Base-by-base conservation (phyloP, 2,329 filamentous ascomycete species). In the Corynespora cassiicola region DNA sequence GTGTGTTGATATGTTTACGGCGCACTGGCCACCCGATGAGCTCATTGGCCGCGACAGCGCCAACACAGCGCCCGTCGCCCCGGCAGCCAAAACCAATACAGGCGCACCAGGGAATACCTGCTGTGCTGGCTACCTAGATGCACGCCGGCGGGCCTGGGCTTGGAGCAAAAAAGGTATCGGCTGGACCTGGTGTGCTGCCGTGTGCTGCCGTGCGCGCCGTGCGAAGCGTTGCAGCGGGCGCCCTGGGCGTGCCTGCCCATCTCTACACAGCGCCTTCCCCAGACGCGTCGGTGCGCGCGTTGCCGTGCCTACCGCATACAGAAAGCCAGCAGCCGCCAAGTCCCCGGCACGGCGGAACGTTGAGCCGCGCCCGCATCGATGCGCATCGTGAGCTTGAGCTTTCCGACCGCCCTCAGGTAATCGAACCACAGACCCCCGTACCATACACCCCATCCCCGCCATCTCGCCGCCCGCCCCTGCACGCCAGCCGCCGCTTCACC, bases 61-160 rank as follows among this genome's bases (percentile, higher is more conserved):
- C 53, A 59, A 46, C 57, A 54, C 58, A 50, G 56, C 51, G 45
- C 52, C 27, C 52, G 48, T 65, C 58, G 45, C 57, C 61, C 47
- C 41, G 50, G 59, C 63, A 65, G 63, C 63, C n/a, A n/a, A n/a
- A n/a, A n/a, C n/a, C n/a, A n/a, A 18, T 12, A 14, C 31, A 23
- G 20, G 20, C n/a, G 17, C 7, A 19, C 12, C n/a, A 12, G 28
- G 6, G 17, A 3, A 31, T 31, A 18, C 7, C 17, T 15, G 14
- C 28, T 31, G 28, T 8, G 28, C 17, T 31, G 28, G 5, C 28
- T 19, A 5, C 9, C 8, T 8, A 31, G 7, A 31, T n/a, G 7
- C n/a, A n/a, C n/a, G n/a, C n/a, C n/a, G n/a, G n/a, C n/a, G n/a
- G n/a, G n/a, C n/a, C n/a, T n/a, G n/a, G n/a, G n/a, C n/a, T n/a